Evolutionary conservation across 371 early-diverging fungal species (phyloP), one percentile per base, ranked within the genome.

Genomic region (Apophysomyces elegans): DNA sequence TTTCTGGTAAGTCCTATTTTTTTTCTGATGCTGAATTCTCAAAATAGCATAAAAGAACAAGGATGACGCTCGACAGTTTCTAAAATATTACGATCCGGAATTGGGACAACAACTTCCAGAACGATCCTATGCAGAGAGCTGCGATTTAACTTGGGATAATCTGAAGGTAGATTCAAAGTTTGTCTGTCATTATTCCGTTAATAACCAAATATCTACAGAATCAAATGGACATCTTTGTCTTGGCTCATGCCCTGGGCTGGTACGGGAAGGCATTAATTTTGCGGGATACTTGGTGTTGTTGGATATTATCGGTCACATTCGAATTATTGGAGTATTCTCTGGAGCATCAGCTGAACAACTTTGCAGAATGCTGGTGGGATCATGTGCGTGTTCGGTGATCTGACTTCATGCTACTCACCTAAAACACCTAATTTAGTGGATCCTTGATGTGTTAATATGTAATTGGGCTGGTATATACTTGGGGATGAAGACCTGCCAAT

Each of bases 341-440:
- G 56, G 86, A 92, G 68, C 97, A 97, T 77, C 98, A 98, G 74
- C 84, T 98, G 72, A 93, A 95, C 63, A 98, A 98, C 78, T 98
- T 98, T 84, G 93, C 94, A 41, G 99, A 98, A 83, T 98, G 99
- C 78, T 98, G 98, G 98, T 98, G 98, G 98, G 97, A 98, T 84
- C 98, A 98, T 77, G 94, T 92, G 87, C 70, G 91, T 71, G 35
- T 44, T 63, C 13, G n/a, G 54, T 63, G 18, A 47, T 18, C 37
- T 46, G 16, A 36, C 43, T 16, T 36, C 13, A 54, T 64, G 32
- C 32, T 26, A 3, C 32, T 26, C 7, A 11, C 18, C 43, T 59
- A 26, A 41, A 16, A 44, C 26, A 39, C 32, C 14, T 45, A 50
- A 58, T n/a, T 39, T 69, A 94, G 93, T 98, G 99, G 99, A 91